phyloP scores from a whole-genome alignment of 2,329 filamentous ascomycete species.

The Fusarium tuaranense region DNA sequence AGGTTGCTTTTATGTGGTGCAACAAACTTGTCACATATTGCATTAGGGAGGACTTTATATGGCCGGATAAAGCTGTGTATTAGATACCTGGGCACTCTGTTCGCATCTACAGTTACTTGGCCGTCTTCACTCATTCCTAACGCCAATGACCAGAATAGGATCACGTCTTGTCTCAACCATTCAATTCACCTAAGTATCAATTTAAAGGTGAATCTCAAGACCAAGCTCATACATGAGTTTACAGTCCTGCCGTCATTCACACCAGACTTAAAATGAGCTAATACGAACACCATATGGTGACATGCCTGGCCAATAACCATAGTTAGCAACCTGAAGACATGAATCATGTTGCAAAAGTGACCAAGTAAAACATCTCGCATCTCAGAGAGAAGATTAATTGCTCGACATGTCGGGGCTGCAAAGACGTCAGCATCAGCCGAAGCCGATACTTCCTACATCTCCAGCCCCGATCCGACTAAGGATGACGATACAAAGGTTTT shows the following conservation, averaged over 20 bases:
- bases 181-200: not conserved
- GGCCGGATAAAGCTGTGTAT: not conserved
- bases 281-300: not conserved
- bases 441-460: slow-evolving; percentile 49
- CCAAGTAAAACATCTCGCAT: slow-evolving; percentile 11
- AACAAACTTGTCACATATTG: not conserved
- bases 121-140: not conserved
- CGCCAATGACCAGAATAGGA: not conserved
- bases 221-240: not conserved
- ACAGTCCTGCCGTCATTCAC: not conserved
- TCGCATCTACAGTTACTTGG: not conserved
- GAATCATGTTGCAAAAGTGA: not conserved
- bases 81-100: not conserved
- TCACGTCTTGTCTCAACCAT: not conserved
- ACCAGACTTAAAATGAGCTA: not conserved
- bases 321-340: slow-evolving; percentile 27
- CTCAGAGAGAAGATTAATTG: slow-evolving; percentile 69
- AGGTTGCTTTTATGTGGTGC: not conserved
- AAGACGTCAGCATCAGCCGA: slow-evolving; percentile 47
- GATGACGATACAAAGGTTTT: slow-evolving; percentile 92
- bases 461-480: slow-evolving; percentile 79
- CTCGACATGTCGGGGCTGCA: slow-evolving; percentile 58
- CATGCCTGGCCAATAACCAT: slow-evolving; percentile 16
- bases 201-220: not conserved
- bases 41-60: not conserved